phyloP scores from a whole-genome alignment of 2,329 filamentous ascomycete species.

The Exophiala dermatitidis region DNA sequence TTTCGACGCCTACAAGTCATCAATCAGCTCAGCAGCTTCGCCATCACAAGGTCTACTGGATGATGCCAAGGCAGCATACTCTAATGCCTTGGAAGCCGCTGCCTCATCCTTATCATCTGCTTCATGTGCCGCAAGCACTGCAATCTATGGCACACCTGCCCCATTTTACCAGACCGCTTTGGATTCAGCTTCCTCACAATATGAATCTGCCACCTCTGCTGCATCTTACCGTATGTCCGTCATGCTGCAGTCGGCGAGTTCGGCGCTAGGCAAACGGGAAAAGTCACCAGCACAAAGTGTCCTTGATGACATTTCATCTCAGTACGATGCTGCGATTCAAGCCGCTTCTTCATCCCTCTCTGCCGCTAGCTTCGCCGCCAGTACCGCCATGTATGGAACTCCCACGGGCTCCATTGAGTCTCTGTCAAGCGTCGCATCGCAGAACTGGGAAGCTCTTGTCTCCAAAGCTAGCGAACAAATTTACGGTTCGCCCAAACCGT shows the following conservation, averaged over 20 bases:
- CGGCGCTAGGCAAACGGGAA: constrained; percentile 31
- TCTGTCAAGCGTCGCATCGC: constrained; percentile 49
- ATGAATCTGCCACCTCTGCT: constrained; percentile 32
- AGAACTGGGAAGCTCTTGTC: constrained; percentile 58
- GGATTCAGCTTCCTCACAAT: constrained; percentile 33
- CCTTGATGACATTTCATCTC: constrained; percentile 40
- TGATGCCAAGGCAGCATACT: constrained; percentile 41
- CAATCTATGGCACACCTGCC: constrained; percentile 23
- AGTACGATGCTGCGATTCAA: constrained; percentile 40
- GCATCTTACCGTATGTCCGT: constrained; percentile 39
- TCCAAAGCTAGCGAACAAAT: constrained; percentile 61
- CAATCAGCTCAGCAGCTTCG: constrained; percentile 17
- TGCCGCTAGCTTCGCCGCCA: constrained; percentile 33
- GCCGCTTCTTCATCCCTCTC: constrained; percentile 39
- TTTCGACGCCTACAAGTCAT: constrained; percentile 53
- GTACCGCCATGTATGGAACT: constrained; percentile 40
- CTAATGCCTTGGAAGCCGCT: constrained; percentile 39
- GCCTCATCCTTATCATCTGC: constrained; percentile 36
- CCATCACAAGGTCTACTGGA: constrained; percentile 36
- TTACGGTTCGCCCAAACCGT: constrained; percentile 58
- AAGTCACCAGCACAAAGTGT: constrained; percentile 36
- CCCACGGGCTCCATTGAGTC: constrained; percentile 40
- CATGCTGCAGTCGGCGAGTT: constrained; percentile 37
- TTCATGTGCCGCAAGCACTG: constrained; percentile 30
- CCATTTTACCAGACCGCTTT: constrained; percentile 33